These are phyloP conservation scores for Setaria italica DNA, from an alignment of 202 grass and related monocot species.

Conservation along the genomic window DNA sequence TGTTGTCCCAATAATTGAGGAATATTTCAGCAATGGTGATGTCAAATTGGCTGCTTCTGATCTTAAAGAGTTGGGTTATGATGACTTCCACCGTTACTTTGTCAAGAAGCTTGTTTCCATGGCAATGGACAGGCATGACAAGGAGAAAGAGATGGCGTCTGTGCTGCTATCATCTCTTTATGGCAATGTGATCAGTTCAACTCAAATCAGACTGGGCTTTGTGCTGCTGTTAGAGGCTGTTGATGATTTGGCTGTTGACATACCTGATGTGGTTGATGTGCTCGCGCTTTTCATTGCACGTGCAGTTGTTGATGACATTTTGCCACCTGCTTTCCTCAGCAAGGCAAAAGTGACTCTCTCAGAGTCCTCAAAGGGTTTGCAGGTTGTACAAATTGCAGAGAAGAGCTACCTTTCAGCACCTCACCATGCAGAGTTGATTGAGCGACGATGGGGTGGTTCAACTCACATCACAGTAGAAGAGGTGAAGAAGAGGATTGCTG, in stretches of 20 bases:
- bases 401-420: slow-evolving; percentile 99
- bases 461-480: slow-evolving; percentile 81
- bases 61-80: slow-evolving; percentile 81
- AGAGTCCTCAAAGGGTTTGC: slow-evolving; percentile 77
- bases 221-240: slow-evolving; percentile 84
- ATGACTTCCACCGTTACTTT: slow-evolving; percentile 82
- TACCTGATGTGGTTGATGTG: slow-evolving; percentile 85
- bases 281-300: slow-evolving; percentile 92
- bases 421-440: slow-evolving; percentile 92
- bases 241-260: slow-evolving; percentile 93
- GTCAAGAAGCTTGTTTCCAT: slow-evolving; percentile 96
- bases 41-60: slow-evolving; percentile 80
- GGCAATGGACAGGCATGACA: slow-evolving; percentile 95
- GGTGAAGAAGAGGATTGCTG: slow-evolving; percentile 86
- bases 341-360: slow-evolving; percentile 69
- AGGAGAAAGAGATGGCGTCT: slow-evolving; percentile 97
- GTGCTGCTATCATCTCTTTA: slow-evolving; percentile 92
- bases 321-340: slow-evolving; percentile 89
- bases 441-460: slow-evolving; percentile 89
- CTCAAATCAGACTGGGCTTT: slow-evolving; percentile 85
- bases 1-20: slow-evolving; percentile 72
- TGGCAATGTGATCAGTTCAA: slow-evolving; percentile 68
- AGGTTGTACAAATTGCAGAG: slow-evolving; percentile 87
- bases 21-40: slow-evolving; percentile 95
- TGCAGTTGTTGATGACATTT: slow-evolving; percentile 93